Percentiles rank a stretch among this genome's conserved stretches.
Evolutionary conservation across 768 basidiomycete genomes (phyloP).

Genomic region (Leucocoprinus sp.): DNA sequence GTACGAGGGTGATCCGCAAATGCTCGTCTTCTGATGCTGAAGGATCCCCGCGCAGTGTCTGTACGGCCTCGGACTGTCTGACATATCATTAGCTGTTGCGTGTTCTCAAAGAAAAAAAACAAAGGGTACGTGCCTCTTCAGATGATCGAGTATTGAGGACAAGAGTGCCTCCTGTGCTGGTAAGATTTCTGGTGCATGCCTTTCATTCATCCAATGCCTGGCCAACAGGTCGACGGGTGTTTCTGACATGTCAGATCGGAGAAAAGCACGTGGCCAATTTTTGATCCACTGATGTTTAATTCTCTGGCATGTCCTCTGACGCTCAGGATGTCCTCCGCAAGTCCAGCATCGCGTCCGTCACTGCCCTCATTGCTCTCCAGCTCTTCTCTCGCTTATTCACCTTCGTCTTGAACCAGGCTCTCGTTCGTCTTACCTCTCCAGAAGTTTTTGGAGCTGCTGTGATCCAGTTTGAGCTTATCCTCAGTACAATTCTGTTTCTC

Average conservation of each 20-base stretch:
- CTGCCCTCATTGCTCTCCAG: constrained; percentile 80
- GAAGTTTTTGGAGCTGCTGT: constrained; percentile 83
- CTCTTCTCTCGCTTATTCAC: constrained; percentile 79
- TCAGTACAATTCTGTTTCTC: constrained; percentile 86
- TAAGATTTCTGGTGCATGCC: constrained; percentile 74
- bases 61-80: constrained; percentile 69
- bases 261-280: too few relatives aligned
- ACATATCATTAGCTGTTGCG: constrained; percentile 4
- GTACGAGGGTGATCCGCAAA: constrained; percentile 85
- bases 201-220: constrained; percentile 81
- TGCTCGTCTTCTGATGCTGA: constrained; percentile 89
- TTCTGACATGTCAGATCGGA: neutral
- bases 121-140: constrained; percentile 64
- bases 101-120: neutral
- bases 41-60: constrained; percentile 68
- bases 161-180: constrained; percentile 66
- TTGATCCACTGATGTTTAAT: too few relatives aligned
- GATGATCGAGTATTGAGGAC: constrained; percentile 60
- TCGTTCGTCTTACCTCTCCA: constrained; percentile 79
- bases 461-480: constrained; percentile 88
- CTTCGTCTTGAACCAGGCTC: constrained; percentile 80
- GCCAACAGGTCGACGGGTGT: constrained; percentile 64
- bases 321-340: constrained; percentile 19
- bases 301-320: neutral
- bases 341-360: constrained; percentile 34